Conservation (phyloP, 768 basidiomycete species). For the Polyporus arcularius region DNA sequence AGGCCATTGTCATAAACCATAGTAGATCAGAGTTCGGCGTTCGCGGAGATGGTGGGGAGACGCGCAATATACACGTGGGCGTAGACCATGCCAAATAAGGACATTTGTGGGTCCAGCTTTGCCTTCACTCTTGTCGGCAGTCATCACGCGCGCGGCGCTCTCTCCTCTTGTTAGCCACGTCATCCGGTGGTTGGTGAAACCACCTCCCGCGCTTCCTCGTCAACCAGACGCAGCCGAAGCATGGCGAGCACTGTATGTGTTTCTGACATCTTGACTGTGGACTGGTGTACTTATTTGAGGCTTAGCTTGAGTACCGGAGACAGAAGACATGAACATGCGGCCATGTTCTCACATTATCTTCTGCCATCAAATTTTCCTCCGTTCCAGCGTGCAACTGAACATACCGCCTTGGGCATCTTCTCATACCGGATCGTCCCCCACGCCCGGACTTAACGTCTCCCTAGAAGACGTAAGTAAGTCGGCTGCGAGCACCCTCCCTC, state of each 20-base stretch:
- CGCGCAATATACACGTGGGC: background rate
- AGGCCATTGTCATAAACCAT: too few relatives aligned
- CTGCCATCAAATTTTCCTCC: background rate
- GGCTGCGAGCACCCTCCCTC: background rate
- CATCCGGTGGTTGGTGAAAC: background rate
- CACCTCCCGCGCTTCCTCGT: too few relatives aligned
- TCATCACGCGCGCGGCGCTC: background rate
- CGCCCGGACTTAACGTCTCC: background rate
- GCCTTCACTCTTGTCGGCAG: background rate
- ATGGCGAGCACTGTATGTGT: too few relatives aligned
- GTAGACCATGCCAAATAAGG: slow-evolving; percentile 3
- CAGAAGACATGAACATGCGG: background rate
- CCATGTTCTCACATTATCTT: background rate
- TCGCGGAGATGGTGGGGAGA: background rate
- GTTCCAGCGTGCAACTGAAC: background rate
- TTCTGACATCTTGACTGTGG: too few relatives aligned
- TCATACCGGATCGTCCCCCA: background rate
- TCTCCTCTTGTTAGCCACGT: background rate
- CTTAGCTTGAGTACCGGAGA: too few relatives aligned
- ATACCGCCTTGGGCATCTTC: background rate
- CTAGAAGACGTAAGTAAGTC: background rate
- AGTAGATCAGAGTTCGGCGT: background rate
- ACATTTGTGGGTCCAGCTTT: slow-evolving; percentile 18
- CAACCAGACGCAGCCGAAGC: too few relatives aligned
- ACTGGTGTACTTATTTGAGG: too few relatives aligned